Evolutionary conservation across 805 yeast genomes (phyloP).

Genomic region (Candida sanyiensis): DNA sequence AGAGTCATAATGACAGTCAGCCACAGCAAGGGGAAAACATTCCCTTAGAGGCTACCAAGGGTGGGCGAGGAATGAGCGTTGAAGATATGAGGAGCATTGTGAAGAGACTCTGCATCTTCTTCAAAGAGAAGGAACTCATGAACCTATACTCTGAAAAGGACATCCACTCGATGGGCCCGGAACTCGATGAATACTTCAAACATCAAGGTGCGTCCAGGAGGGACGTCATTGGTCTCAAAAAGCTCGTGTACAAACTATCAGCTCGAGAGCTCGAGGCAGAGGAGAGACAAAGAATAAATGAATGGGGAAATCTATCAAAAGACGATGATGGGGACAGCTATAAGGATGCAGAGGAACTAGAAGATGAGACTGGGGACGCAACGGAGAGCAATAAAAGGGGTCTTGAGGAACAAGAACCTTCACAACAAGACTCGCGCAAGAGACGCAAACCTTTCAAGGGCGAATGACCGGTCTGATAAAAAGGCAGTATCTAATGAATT

Average conservation of each 20-base stretch:
- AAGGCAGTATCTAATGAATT: too few relatives aligned
- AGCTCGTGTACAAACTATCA: slow-evolving; percentile 1
- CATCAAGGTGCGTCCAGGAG: not conserved
- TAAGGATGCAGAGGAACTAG: too few relatives aligned
- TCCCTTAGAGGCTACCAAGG: not conserved
- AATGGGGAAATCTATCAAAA: too few relatives aligned
- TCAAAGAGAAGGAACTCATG: slow-evolving; percentile 2
- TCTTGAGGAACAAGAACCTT: too few relatives aligned
- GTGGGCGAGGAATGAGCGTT: not conserved
- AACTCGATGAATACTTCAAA: not conserved
- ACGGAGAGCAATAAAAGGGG: too few relatives aligned
- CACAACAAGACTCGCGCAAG: too few relatives aligned
- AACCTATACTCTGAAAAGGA: not conserved
- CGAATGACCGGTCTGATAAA: too few relatives aligned
- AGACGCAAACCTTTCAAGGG: too few relatives aligned
- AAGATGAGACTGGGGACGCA: too few relatives aligned
- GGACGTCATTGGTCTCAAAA: slow-evolving; percentile 1
- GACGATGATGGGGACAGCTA: too few relatives aligned
- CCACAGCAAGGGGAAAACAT: not conserved
- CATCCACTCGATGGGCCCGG: slow-evolving; percentile 2
- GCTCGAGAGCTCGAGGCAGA: too few relatives aligned
- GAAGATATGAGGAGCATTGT: not conserved
- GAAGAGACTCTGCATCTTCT: not conserved
- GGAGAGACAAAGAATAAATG: too few relatives aligned
- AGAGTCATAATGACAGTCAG: not conserved